Conservation (phyloP, 1,139 yeast genomes). For the Zygosaccharomyces sapae region DNA sequence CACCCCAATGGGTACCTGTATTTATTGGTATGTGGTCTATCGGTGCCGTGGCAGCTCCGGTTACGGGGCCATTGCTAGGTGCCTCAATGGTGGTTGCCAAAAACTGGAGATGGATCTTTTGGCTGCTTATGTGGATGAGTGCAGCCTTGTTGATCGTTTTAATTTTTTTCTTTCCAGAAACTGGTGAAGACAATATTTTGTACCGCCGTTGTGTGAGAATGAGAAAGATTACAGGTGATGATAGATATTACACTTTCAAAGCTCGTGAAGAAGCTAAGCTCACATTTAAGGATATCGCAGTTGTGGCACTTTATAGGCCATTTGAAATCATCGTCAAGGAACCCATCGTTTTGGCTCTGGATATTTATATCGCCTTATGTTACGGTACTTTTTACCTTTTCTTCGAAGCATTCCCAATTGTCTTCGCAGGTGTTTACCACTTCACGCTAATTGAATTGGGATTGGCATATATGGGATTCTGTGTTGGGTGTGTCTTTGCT, state of each 20-base stretch:
- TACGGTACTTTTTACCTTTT: slow-evolving; percentile 53
- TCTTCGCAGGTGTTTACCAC: slow-evolving; percentile 42
- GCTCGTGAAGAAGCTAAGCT: slow-evolving; percentile 36
- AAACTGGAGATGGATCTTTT: slow-evolving; percentile 46
- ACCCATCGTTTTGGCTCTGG: slow-evolving; percentile 46
- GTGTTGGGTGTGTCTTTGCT: slow-evolving; percentile 43
- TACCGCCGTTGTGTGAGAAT: slow-evolving; percentile 45
- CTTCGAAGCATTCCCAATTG: slow-evolving; percentile 60
- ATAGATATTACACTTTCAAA: slow-evolving; percentile 36
- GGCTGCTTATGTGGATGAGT: slow-evolving; percentile 42
- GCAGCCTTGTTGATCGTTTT: slow-evolving; percentile 41
- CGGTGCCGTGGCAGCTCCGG: slow-evolving; percentile 56
- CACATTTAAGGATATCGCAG: slow-evolving; percentile 33
- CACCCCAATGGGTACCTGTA: slow-evolving; percentile 41
- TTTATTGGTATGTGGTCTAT: slow-evolving; percentile 48
- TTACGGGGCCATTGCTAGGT: slow-evolving; percentile 59
- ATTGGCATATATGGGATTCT: slow-evolving; percentile 43
- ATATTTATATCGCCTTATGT: slow-evolving; percentile 50
- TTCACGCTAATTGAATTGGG: slow-evolving; percentile 52
- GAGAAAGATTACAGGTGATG: slow-evolving; percentile 44
- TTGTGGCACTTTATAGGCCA: slow-evolving; percentile 50
- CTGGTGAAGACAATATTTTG: slow-evolving; percentile 44
- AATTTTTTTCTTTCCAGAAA: slow-evolving; percentile 46
- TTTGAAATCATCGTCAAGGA: slow-evolving; percentile 42
- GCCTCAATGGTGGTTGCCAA: slow-evolving; percentile 43